Evolutionary conservation across 192 early-diverging fungal species (phyloP), one percentile per base, ranked within the genome.

Genomic region (Coemansia biformis): DNA sequence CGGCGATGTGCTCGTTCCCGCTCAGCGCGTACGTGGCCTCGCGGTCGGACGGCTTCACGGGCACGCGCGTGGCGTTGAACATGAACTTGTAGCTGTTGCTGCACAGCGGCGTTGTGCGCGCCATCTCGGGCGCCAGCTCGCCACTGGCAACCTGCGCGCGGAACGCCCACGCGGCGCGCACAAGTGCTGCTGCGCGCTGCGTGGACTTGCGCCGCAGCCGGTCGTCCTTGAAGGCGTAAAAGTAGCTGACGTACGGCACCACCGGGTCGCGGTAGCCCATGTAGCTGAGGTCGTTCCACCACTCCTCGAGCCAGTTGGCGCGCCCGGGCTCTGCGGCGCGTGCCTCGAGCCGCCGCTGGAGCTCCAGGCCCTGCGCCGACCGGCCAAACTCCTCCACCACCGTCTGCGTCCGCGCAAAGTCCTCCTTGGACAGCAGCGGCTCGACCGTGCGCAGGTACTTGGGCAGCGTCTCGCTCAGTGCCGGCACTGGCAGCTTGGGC

Each of bases 231-330:
- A 89, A 94, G 38, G 83, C 79, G 74, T 87, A 99, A 59, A 96
- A 99, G 82, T 99, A 99, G 57, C 86, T 91, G 46, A 99, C 93
- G 56, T 89, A 88, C 59, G 95, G 79, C 32, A 91, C 89, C n/a
- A 94, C 88, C 11, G 93, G 90, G 57, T 99, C 96, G 47, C 93
- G 84, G 79, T 96, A 97, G 21, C 81, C 88, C 70, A 87, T 81
- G 74, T 99, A 99, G 48, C 91, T 89, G 40, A 87, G 79, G 44
- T 92, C 91, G 59, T 90, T 88, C 96, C 96, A 99, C 96, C 96
- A 99, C 58, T 93, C 91, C 63, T 86, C 90, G 40, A 95, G 79
- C 86, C 93, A 99, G 78, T 88, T 90, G 26, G 80, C 80, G 39
- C 83, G 79, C 40, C 80, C 81, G 18, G 86, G 81, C 59, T 83